Evolutionary conservation across 2,329 filamentous ascomycete genomes (phyloP).

Genomic region (Colletotrichum plurivorum): DNA sequence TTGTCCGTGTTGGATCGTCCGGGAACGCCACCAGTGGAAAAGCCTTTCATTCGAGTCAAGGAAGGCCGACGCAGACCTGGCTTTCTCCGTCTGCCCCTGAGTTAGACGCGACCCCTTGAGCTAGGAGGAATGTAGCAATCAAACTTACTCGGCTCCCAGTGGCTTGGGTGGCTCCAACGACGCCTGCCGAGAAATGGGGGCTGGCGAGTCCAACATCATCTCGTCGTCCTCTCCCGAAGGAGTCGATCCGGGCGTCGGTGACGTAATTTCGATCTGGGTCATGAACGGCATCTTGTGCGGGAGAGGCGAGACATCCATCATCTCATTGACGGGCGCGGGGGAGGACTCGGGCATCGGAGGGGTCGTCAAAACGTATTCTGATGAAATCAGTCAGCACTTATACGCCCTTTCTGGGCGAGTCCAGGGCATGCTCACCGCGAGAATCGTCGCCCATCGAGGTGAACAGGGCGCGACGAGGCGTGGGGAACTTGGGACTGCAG

Average conservation of each 20-base stretch:
- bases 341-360: constrained; percentile 89
- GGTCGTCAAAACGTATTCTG: constrained; percentile 81
- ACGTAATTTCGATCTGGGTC: constrained; percentile 76
- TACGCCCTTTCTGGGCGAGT: constrained; percentile 20
- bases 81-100: constrained; percentile 71
- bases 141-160: constrained; percentile 67
- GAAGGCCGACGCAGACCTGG: constrained; percentile 80
- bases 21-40: constrained; percentile 76
- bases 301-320: constrained; percentile 94
- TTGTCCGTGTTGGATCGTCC: constrained; percentile 73
- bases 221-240: constrained; percentile 62
- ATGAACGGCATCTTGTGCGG: constrained; percentile 86
- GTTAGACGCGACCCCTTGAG: constrained; percentile 39
- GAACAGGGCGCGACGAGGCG: constrained; percentile 88
- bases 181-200: constrained; percentile 60
- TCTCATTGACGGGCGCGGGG: constrained; percentile 78
- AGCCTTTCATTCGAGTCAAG: constrained; percentile 80
- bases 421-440: constrained; percentile 67
- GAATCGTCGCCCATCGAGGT: constrained; percentile 74
- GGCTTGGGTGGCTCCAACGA: constrained; percentile 65
- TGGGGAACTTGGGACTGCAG: constrained; percentile 82
- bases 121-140: constrained; percentile 15
- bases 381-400: constrained; percentile 44
- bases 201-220: constrained; percentile 71
- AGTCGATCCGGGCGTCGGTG: constrained; percentile 75